These are phyloP conservation scores for Cotoneaster glaucophyllus DNA, from an alignment of 306 rosid genomes.

Conservation along the genomic window DNA sequence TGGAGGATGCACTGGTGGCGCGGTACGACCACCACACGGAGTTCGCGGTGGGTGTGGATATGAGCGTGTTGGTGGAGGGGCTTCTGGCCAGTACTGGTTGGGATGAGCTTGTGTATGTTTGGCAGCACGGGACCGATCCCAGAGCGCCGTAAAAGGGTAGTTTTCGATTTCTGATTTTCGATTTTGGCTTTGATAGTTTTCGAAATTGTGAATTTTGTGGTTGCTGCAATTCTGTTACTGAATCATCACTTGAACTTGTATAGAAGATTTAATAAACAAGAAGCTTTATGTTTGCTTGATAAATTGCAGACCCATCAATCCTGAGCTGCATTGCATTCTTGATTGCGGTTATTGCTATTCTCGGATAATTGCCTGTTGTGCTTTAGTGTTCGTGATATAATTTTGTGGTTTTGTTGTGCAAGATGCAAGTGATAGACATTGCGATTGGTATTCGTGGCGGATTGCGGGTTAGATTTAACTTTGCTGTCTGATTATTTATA, in stretches of 20 bases:
- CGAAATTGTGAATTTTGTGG: slow-evolving; percentile 6
- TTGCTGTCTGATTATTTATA: not conserved
- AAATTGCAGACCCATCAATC: not conserved
- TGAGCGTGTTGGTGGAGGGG: slow-evolving; percentile 92
- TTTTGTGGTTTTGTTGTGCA: not conserved
- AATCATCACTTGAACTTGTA: not conserved
- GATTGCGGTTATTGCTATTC: not conserved
- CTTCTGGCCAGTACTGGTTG: slow-evolving; percentile 87
- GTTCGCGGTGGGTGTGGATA: slow-evolving; percentile 86
- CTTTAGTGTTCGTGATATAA: not conserved
- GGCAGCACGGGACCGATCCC: slow-evolving; percentile 93
- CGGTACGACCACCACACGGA: slow-evolving; percentile 84
- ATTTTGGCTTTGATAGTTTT: not conserved
- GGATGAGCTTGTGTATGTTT: slow-evolving; percentile 89
- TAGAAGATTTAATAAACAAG: not conserved
- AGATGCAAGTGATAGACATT: not conserved
- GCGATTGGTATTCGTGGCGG: not conserved
- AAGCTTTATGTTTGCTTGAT: not conserved
- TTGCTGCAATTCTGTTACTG: not conserved
- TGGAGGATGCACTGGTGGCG: slow-evolving; percentile 83
- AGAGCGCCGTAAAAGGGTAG: slow-evolving; percentile 57
- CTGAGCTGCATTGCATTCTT: not conserved
- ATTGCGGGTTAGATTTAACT: not conserved
- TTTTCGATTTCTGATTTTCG: not conserved
- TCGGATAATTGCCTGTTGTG: not conserved